A percentile compares a stretch with the other conserved stretches of the same genome.
phyloP scores from a whole-genome alignment of 2,329 filamentous ascomycete genomes.

The Sporothrix pallida region DNA sequence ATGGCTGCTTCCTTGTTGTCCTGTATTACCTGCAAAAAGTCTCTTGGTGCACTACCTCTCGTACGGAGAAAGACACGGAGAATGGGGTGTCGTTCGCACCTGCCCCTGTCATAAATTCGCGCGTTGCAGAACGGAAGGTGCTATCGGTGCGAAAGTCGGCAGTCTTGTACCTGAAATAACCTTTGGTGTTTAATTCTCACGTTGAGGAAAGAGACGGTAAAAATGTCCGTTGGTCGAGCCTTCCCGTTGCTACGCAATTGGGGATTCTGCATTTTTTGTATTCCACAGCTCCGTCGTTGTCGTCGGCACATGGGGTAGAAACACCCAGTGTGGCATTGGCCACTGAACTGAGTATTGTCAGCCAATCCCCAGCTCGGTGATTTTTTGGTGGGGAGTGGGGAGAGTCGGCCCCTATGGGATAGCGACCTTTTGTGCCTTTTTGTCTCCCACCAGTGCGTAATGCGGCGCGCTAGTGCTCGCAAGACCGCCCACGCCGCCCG shows the following conservation, averaged over 20 bases:
- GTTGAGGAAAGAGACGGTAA: no score
- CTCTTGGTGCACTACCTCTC: not conserved
- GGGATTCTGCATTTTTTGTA: conserved; percentile 1
- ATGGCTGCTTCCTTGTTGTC: conserved; percentile 2
- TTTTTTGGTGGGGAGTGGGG: conserved; percentile 27
- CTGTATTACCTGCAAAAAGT: not conserved
- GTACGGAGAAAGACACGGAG: not conserved
- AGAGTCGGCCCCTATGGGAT: not conserved
- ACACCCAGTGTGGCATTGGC: not conserved
- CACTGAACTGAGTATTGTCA: no score
- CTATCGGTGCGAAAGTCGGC: conserved; percentile 23
- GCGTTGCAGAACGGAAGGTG: conserved; percentile 18
- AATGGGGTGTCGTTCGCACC: not conserved
- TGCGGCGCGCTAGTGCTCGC: not conserved
- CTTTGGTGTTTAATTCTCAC: no score
- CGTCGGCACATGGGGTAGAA: conserved; percentile 28
- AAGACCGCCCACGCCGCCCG: not conserved
- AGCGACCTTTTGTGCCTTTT: not conserved
- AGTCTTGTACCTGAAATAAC: not conserved
- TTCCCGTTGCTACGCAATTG: conserved; percentile 7
- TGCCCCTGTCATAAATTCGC: not conserved
- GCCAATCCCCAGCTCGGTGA: conserved; percentile 18
- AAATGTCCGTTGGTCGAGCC: not conserved
- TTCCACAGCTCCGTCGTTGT: conserved; percentile 11
- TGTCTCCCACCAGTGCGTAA: not conserved